A percentile compares a stretch with the other conserved stretches of the same genome.
Conservation (phyloP, 306 rosid genomes). For the Crataegus laevigata region DNA sequence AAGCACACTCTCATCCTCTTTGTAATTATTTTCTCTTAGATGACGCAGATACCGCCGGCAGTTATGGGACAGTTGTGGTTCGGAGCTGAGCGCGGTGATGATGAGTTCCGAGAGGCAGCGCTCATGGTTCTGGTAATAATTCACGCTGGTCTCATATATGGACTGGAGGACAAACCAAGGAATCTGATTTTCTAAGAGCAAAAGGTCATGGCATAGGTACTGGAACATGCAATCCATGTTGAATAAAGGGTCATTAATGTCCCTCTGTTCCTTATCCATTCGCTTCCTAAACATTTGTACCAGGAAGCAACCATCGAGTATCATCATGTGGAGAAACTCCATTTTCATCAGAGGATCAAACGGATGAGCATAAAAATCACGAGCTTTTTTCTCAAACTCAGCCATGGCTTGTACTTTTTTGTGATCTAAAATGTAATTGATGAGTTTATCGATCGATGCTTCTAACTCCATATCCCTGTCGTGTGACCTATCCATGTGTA, state of each 20-base stretch:
- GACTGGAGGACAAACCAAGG: constrained; percentile 22
- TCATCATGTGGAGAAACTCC: not conserved
- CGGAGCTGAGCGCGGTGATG: not conserved
- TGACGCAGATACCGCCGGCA: not conserved
- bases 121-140: not conserved
- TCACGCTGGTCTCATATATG: not conserved
- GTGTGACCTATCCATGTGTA: not conserved
- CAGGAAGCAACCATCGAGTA: constrained; percentile 21
- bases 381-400: not conserved
- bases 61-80: not conserved
- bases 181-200: constrained; percentile 19
- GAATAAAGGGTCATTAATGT: constrained; percentile 3
- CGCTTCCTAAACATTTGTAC: constrained; percentile 5
- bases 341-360: not conserved
- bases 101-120: not conserved
- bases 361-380: not conserved
- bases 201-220: constrained; percentile 12
- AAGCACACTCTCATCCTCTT: not conserved
- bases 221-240: constrained; percentile 10
- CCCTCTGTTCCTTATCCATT: not conserved
- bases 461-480: too few species aligned
- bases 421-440: too few species aligned
- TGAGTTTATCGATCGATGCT: not conserved
- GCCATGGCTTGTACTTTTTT: not conserved
- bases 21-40: not conserved